phyloP scores from a whole-genome alignment of 306 rosid species.

The Dalbergia cochinchinensis region DNA sequence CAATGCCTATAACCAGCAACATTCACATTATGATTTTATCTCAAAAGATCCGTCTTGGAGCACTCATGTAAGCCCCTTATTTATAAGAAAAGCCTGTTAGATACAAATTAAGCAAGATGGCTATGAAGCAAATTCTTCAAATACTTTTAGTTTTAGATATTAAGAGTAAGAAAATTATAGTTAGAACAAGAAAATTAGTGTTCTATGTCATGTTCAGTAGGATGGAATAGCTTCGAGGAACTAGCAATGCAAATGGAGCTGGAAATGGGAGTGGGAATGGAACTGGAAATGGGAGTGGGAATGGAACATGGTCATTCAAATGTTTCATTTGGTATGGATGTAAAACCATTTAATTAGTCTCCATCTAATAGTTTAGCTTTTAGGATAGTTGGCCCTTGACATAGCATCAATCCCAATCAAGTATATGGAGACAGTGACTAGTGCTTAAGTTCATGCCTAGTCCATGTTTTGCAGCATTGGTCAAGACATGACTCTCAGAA shows the following conservation, averaged over 20 bases:
- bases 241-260: neutral
- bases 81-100: neutral
- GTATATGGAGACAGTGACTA: neutral
- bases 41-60: neutral
- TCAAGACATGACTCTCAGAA: too few relatives aligned
- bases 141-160: neutral
- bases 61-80: constrained; percentile 6
- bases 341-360: neutral
- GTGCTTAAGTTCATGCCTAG: neutral
- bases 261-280: neutral
- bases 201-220: neutral
- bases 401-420: neutral
- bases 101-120: constrained; percentile 20
- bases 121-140: constrained; percentile 6
- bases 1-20: constrained; percentile 23
- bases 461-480: neutral
- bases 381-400: neutral
- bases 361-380: too few relatives aligned
- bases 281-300: neutral
- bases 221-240: neutral
- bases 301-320: neutral
- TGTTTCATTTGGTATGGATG: neutral
- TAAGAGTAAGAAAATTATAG: neutral
- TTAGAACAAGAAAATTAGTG: neutral
- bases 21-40: constrained; percentile 10